Conservation (phyloP, 2,329 filamentous ascomycete genomes). For the Alternaria viburni region DNA sequence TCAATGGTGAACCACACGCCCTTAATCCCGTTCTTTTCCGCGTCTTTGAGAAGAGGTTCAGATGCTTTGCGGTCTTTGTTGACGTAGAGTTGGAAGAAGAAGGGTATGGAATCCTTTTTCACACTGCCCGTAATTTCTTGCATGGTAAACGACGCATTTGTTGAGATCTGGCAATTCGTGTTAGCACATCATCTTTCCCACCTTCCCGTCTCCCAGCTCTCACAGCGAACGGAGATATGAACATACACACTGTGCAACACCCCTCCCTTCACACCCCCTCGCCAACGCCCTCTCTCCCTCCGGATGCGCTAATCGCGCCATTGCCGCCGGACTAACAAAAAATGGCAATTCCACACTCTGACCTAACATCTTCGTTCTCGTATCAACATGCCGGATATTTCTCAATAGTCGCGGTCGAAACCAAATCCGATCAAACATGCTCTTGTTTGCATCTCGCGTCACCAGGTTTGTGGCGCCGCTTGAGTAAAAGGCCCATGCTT, state of each 20-base stretch:
- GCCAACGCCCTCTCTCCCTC: conserved; percentile 41
- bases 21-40: conserved; percentile 17
- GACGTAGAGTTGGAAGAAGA: conserved; percentile 39
- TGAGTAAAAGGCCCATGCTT: conserved; percentile 56
- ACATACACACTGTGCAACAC: conserved; percentile 39
- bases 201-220: neutral
- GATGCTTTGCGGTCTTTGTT: conserved; percentile 22
- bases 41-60: conserved; percentile 23
- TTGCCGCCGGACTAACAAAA: conserved; percentile 40
- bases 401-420: conserved; percentile 56
- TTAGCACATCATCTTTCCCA: neutral
- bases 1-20: conserved; percentile 33
- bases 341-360: conserved; percentile 28
- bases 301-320: conserved; percentile 35
- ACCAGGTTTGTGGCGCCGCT: conserved; percentile 59
- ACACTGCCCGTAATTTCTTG: conserved; percentile 26
- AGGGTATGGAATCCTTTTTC: conserved; percentile 6
- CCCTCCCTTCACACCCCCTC: conserved; percentile 27
- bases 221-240: conserved; percentile 18
- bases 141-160: conserved; percentile 29
- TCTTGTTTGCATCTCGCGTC: conserved; percentile 53
- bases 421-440: conserved; percentile 53
- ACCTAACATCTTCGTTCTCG: conserved; percentile 27
- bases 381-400: conserved; percentile 40
- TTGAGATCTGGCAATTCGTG: neutral